Evolutionary conservation across 2,329 filamentous ascomycete genomes (phyloP).

Genomic region (Ceratocystiopsis minuta): DNA sequence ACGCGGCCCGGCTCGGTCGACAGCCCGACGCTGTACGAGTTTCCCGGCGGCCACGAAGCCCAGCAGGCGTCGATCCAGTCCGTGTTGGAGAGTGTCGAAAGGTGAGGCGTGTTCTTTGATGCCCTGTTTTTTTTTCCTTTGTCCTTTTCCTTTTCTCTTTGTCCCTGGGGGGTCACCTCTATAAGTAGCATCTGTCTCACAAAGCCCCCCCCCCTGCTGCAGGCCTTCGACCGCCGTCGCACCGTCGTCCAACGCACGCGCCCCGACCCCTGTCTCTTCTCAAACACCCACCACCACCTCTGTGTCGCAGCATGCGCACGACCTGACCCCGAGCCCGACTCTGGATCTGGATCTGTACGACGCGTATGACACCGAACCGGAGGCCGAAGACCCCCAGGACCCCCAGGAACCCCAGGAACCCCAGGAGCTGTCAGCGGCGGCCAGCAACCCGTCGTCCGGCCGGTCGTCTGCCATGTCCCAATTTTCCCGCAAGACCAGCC

Average conservation of each 20-base stretch:
- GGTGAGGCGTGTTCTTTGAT: too few relatives aligned
- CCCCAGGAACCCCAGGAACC: too few relatives aligned
- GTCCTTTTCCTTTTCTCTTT: background rate
- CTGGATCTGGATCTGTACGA: slow-evolving; percentile 7
- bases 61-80: too few relatives aligned
- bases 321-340: slow-evolving; percentile 21
- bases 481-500: slow-evolving; percentile 29
- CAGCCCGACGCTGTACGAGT: slow-evolving; percentile 45
- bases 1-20: slow-evolving; percentile 37
- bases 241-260: slow-evolving; percentile 9
- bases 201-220: background rate
- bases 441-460: too few relatives aligned
- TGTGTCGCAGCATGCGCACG: slow-evolving; percentile 25
- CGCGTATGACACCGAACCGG: too few relatives aligned
- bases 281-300: slow-evolving; percentile 23
- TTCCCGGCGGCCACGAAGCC: slow-evolving; percentile 16
- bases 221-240: slow-evolving; percentile 1
- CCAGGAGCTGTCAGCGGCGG: too few relatives aligned
- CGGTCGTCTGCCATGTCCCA: slow-evolving; percentile 24
- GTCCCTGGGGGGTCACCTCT: background rate
- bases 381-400: too few relatives aligned
- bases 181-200: slow-evolving; percentile 3
- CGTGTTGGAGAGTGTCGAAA: too few relatives aligned
- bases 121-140: too few relatives aligned
- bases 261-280: slow-evolving; percentile 22